Conservation (phyloP, 768 basidiomycete genomes). For the Amyloporia xantha region DNA sequence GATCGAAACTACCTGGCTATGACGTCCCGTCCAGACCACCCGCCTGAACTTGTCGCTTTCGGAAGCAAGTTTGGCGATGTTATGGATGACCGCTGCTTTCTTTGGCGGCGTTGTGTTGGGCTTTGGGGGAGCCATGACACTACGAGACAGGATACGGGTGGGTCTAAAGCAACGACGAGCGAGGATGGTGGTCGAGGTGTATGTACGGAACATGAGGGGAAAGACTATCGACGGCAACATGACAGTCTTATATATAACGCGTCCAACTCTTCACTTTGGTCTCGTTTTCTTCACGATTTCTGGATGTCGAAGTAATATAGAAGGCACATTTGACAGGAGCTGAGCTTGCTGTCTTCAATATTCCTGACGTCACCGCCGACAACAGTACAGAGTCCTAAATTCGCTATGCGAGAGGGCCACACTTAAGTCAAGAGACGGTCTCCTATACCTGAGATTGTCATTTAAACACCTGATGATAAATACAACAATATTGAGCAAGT, state of each 20-base stretch:
- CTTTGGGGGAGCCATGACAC: slow-evolving; percentile 4
- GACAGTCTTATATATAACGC: background rate
- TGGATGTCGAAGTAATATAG: too few relatives aligned
- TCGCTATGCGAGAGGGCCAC: too few relatives aligned
- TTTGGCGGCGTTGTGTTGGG: slow-evolving; percentile 24
- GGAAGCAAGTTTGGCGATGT: slow-evolving; percentile 17
- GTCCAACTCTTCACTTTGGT: background rate
- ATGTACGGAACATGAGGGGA: background rate
- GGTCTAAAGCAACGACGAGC: background rate
- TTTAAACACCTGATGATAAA: too few relatives aligned
- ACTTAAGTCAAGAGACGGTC: too few relatives aligned
- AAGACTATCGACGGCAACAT: background rate
- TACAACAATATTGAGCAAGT: too few relatives aligned
- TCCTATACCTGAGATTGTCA: too few relatives aligned
- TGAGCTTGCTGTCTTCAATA: too few relatives aligned
- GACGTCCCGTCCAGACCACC: slow-evolving; percentile 21
- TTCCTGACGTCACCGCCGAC: too few relatives aligned
- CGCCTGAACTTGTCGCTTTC: slow-evolving; percentile 23
- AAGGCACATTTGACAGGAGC: too few relatives aligned
- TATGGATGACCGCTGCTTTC: slow-evolving; percentile 20
- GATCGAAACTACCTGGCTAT: slow-evolving; percentile 22
- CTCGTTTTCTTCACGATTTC: background rate
- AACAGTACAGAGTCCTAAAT: too few relatives aligned
- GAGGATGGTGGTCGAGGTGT: background rate
- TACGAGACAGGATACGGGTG: background rate